Evolutionary conservation across 2,329 filamentous ascomycete genomes (phyloP).

Genomic region (Tolypocladium nubicola): DNA sequence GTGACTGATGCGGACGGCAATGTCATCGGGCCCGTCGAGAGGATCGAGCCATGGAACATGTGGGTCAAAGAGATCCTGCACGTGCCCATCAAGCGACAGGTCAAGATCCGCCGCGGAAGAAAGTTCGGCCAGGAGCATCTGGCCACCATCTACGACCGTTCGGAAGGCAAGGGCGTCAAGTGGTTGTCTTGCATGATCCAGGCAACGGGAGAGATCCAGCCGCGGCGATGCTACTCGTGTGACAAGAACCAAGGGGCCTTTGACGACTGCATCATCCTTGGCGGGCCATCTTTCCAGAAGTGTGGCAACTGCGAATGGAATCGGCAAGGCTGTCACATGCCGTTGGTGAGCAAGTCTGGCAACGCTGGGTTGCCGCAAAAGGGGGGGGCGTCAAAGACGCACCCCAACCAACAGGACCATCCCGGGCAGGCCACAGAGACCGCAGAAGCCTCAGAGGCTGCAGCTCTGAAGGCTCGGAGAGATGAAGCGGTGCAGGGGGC

Average conservation of each 20-base stretch:
- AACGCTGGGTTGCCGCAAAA: neutral
- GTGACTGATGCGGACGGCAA: conserved; percentile 26
- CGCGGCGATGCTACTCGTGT: conserved; percentile 29
- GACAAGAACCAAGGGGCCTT: conserved; percentile 32
- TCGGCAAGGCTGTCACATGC: conserved; percentile 23
- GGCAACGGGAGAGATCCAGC: conserved; percentile 32
- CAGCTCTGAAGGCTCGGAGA: neutral
- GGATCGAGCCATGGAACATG: conserved; percentile 27
- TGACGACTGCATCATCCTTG: conserved; percentile 32
- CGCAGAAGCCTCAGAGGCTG: neutral
- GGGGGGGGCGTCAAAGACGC: neutral
- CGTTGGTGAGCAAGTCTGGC: neutral
- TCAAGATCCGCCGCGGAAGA: conserved; percentile 30
- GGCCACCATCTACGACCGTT: conserved; percentile 28
- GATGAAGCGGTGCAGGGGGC: conserved; percentile 1
- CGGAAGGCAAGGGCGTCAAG: conserved; percentile 30
- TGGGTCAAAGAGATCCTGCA: conserved; percentile 26
- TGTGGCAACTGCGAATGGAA: conserved; percentile 44
- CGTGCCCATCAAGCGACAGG: conserved; percentile 25
- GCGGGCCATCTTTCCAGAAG: conserved; percentile 29
- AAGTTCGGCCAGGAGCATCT: conserved; percentile 29
- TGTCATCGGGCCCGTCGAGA: conserved; percentile 25
- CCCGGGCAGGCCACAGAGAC: neutral
- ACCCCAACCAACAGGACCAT: neutral
- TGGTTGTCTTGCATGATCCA: conserved; percentile 41